Conservation (phyloP, 768 basidiomycete species). For the Hydnomerulius pinastri region DNA sequence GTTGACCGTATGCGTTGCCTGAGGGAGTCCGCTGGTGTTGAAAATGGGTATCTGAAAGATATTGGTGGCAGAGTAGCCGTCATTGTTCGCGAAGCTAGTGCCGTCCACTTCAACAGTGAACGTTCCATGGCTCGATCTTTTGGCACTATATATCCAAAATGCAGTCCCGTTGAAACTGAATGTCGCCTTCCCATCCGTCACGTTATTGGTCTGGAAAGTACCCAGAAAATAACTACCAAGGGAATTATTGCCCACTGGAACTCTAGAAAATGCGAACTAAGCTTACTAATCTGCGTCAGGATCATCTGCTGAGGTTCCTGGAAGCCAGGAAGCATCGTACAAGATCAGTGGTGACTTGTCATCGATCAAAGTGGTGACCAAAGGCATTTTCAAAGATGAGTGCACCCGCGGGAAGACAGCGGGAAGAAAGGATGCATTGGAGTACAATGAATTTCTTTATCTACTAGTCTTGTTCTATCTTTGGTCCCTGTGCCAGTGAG, state of each 20-base stretch:
- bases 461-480: no score
- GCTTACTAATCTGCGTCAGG: constrained; percentile 16
- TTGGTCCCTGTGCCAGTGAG: no score
- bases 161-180: constrained; percentile 53
- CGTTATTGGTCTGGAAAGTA: constrained; percentile 43
- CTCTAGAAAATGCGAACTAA: not conserved
- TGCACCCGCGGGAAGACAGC: no score
- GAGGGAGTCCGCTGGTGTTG: constrained; percentile 31
- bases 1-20: constrained; percentile 38
- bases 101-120: constrained; percentile 47
- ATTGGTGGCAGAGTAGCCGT: constrained; percentile 30
- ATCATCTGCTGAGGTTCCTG: constrained; percentile 18
- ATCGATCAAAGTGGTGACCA: constrained; percentile 26
- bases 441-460: no score
- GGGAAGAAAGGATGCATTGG: no score
- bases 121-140: constrained; percentile 46
- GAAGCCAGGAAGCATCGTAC: constrained; percentile 27
- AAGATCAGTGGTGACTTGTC: constrained; percentile 35
- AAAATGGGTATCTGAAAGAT: constrained; percentile 47
- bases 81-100: constrained; percentile 22
- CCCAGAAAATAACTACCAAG: constrained; percentile 38
- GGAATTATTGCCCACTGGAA: not conserved
- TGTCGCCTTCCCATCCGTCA: constrained; percentile 32
- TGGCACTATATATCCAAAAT: constrained; percentile 53
- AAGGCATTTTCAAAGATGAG: constrained; percentile 30